Base-by-base conservation (phyloP, 2,329 filamentous ascomycete species). In the Sporothrix luriei region DNA sequence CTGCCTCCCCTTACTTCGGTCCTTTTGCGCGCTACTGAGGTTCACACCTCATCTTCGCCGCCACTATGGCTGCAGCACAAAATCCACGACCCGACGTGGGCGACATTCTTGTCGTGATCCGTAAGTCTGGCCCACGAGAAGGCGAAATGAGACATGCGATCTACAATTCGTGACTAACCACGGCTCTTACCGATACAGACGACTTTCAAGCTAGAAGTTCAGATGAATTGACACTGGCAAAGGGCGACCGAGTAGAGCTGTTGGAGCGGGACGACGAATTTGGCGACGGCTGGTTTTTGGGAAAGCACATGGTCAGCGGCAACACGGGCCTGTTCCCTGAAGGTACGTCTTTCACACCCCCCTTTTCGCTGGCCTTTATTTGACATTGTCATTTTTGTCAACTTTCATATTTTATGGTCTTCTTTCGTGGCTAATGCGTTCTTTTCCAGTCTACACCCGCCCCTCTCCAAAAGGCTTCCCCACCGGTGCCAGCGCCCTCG, bases 171-270 rank as follows among this genome's bases (percentile, higher is more conserved):
- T 33, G 21, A 13, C 52, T 68, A 54, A 69, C 49, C 21, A 29
- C 57, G n/a, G 68, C 52, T n/a, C 66, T 65, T 4, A 69, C 33
- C 16, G n/a, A 33, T 16, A 48, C 73, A 97, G 93, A 99, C 81
- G 93, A 97, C 80, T 98, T 99, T 79, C 84, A 89, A 75, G 94
- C 94, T 70, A 89, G 95, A 74, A 96, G 93, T 79, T 91, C 92
- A 70, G 95, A 99, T 81, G 95, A 99, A 84, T 85, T 99, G 77
- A 96, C 88, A 75, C 84, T 99, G 74, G 84, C 88, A 69, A 96
- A 96, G 77, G 94, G 91, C 75, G 91, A 95, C 76, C 88, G 91
- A 73, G 90, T 96, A 72, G 90, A 94, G 81, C 82, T 96, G 72
- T 87, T 94, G 73, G 92, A 95, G 80, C 87, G 91, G 76, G 92